Percentiles rank a stretch among this genome's conserved stretches.
phyloP scores from a whole-genome alignment of 148 eudicot genomes.

The Rhododendron henanense region DNA sequence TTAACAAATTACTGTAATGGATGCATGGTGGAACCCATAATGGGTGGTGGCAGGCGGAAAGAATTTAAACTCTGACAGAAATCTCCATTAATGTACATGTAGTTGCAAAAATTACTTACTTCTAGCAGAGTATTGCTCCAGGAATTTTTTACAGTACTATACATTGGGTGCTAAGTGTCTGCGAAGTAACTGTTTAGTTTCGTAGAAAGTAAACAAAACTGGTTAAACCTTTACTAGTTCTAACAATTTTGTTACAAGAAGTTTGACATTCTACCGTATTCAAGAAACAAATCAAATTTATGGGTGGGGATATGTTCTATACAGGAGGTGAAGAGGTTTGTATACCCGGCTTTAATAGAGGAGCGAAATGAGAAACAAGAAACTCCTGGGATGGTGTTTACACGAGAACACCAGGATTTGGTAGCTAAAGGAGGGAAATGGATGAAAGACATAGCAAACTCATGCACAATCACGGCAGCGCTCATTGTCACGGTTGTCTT shows the following conservation, averaged over 20 bases:
- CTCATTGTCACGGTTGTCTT: not conserved
- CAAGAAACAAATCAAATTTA: not conserved
- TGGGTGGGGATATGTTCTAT: too few relatives aligned
- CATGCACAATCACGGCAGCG: not conserved
- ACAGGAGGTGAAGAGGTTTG: not conserved
- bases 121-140: too few relatives aligned
- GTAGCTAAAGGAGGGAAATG: not conserved
- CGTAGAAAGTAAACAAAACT: not conserved
- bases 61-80: too few relatives aligned
- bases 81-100: too few relatives aligned
- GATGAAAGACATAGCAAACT: conserved; percentile 7
- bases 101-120: too few relatives aligned
- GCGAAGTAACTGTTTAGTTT: not conserved
- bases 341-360: not conserved
- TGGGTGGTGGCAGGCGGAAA: too few relatives aligned
- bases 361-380: not conserved
- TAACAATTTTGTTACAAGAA: too few relatives aligned
- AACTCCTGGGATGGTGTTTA: not conserved
- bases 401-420: not conserved
- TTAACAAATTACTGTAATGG: too few relatives aligned
- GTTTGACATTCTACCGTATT: not conserved
- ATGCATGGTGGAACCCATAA: too few relatives aligned
- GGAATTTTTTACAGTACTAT: too few relatives aligned
- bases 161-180: not conserved
- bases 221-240: too few relatives aligned